A percentile compares a stretch with the other conserved stretches of the same genome.
Conservation (phyloP, 2,329 filamentous ascomycete species). For the Pestalotiopsis sp. region DNA sequence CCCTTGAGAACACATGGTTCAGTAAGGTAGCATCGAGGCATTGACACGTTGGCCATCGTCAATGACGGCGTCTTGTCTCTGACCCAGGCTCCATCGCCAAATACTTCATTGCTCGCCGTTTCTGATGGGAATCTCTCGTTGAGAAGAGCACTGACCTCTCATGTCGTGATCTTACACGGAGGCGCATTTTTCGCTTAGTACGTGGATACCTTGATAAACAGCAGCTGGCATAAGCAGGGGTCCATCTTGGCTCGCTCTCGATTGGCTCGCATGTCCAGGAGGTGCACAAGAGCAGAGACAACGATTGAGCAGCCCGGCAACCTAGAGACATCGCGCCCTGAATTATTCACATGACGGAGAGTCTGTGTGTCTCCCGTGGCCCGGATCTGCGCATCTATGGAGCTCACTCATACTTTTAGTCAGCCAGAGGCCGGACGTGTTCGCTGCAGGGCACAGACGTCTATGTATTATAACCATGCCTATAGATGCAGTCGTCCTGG, state of each 20-base stretch:
- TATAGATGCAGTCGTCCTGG: background rate
- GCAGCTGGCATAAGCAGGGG: too few relatives aligned
- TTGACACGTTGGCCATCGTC: too few relatives aligned
- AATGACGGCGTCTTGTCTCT: background rate
- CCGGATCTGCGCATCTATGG: background rate
- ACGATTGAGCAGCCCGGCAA: background rate
- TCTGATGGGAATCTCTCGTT: too few relatives aligned
- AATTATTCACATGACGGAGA: background rate
- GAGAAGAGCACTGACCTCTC: background rate
- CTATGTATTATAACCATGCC: background rate
- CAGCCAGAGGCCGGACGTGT: background rate
- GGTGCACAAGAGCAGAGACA: background rate
- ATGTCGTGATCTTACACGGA: too few relatives aligned
- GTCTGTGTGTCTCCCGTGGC: background rate
- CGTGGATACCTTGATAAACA: too few relatives aligned
- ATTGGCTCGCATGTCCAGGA: background rate
- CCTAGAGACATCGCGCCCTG: background rate
- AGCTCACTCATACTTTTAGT: background rate
- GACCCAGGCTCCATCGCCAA: background rate
- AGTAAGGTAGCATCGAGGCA: background rate
- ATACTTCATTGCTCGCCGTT: background rate
- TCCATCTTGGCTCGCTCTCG: too few relatives aligned
- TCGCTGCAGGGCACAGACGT: conserved; percentile 5
- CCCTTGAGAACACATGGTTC: background rate
- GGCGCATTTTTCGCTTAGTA: too few relatives aligned